Evolutionary conservation across 2,329 filamentous ascomycete genomes (phyloP), one percentile per base, ranked within the genome.

Genomic region (Chalaropsis thielavioides): DNA sequence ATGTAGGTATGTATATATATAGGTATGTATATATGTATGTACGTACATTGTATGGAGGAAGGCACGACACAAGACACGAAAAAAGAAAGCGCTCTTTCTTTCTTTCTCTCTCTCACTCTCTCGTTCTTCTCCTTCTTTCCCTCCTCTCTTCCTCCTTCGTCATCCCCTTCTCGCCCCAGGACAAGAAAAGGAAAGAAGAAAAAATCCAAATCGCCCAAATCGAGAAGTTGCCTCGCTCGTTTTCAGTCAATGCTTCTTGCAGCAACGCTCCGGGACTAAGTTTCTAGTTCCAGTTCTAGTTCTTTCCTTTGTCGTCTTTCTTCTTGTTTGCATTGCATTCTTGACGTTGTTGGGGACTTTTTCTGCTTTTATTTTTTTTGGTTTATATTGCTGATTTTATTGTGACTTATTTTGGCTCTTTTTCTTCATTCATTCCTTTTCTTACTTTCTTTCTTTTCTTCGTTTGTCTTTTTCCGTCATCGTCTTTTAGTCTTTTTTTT

Each of bases 181-280:
- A 19, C 15, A 44, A 7, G 24, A 22, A 27, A 46, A 43, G 24
- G 22, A 62, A 27, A 44, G 13, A 31, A 60, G 10, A 60, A 22
- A 62, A 46, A 44, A 51, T 62, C 43, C 22, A 41, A 24, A n/a
- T 17, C 19, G 19, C 13, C 44, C 24, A 22, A 62, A 56, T 22
- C 19, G n/a, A 31, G 61, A 43, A 54, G 31, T 56, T 56, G 62
- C 62, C 46, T 58, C 38, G 35, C 62, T 31, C 62, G 62, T 63
- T 54, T 56, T 56, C 44, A 54, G 44, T 63, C 62, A 63, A 24
- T 41, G 24, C 43, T 43, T 61, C 59, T 38, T 43, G 24, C 38
- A 61, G 43, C 43, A 41, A 61, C 11, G 38, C 40, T 61, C 22
- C 35, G 59, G 17, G 3, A 51, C 46, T 24, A 46, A 59, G 49